phyloP scores from a whole-genome alignment of 2,329 filamentous ascomycete species.

The Pseudocercospora cruenta region DNA sequence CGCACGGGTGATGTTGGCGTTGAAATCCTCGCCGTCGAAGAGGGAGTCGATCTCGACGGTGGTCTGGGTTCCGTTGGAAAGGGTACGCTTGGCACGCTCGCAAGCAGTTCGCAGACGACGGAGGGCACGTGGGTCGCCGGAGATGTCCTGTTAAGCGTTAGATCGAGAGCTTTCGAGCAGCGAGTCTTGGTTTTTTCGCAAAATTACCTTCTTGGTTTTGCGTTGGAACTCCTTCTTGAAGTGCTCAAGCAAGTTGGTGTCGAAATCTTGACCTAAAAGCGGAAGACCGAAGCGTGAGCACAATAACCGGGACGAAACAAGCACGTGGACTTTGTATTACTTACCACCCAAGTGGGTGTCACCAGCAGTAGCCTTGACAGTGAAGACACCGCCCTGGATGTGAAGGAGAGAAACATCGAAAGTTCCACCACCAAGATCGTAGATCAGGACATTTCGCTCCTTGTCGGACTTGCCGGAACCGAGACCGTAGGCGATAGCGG shows the following conservation, averaged over 20 bases:
- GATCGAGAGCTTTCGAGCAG: neutral
- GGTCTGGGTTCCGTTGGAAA: conserved; percentile 96
- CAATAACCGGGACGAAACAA: too few species aligned
- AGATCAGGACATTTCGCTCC: conserved; percentile 99
- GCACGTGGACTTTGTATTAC: too few species aligned
- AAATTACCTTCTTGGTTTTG: conserved; percentile 68
- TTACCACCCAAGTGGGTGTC: conserved; percentile 55
- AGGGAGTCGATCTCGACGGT: conserved; percentile 98
- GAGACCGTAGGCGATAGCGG: conserved; percentile 97
- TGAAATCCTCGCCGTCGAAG: conserved; percentile 97
- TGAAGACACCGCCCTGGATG: conserved; percentile 99
- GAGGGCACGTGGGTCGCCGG: conserved; percentile 84
- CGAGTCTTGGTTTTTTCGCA: neutral
- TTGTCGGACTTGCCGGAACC: conserved; percentile 67
- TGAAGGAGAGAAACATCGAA: conserved; percentile 99
- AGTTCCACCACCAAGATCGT: conserved; percentile 99
- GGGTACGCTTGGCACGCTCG: conserved; percentile 98
- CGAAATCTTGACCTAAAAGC: conserved; percentile 50
- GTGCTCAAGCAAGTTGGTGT: conserved; percentile 91
- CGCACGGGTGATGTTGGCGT: conserved; percentile 94
- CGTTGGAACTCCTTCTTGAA: conserved; percentile 93
- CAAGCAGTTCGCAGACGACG: conserved; percentile 96
- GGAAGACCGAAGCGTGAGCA: too few species aligned
- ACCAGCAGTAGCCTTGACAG: conserved; percentile 96
- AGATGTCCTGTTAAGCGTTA: conserved; percentile 57